These are phyloP conservation scores for Oryza officinalis DNA, from an alignment of 176 grass and related monocot species.

Conservation along the genomic window DNA sequence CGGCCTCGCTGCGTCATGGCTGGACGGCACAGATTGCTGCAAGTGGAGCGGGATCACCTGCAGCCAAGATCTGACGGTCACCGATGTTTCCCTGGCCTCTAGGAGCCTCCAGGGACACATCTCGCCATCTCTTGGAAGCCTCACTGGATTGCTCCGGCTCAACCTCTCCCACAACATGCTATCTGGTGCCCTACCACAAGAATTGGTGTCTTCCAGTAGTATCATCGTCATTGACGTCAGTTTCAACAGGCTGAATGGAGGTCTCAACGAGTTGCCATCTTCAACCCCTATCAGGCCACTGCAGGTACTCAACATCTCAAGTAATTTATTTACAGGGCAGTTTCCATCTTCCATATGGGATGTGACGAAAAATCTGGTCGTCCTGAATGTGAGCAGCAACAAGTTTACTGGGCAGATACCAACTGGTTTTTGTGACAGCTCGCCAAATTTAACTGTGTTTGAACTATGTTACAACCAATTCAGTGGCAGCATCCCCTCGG, in stretches of 20 bases:
- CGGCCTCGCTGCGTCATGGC: conserved; percentile 6
- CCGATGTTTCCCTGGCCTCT: neutral
- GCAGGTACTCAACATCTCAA: conserved; percentile 34
- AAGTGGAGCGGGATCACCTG: conserved; percentile 40
- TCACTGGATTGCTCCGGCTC: conserved; percentile 8
- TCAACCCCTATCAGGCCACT: neutral
- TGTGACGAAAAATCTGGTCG: neutral
- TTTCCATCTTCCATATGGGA: neutral
- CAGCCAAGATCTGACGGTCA: neutral
- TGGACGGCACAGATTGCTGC: conserved; percentile 27
- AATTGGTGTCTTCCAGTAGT: neutral
- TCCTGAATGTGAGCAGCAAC: conserved; percentile 35
- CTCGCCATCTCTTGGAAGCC: neutral
- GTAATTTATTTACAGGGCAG: conserved; percentile 3
- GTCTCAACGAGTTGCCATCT: neutral
- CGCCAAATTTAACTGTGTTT: neutral
- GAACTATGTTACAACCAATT: conserved; percentile 18
- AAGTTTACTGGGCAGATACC: conserved; percentile 28
- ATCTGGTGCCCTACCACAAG: neutral
- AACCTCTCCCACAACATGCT: conserved; percentile 35
- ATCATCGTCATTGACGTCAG: conserved; percentile 25
- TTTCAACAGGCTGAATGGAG: neutral
- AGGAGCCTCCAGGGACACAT: conserved; percentile 14
- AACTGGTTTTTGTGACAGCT: neutral
- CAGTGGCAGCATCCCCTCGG: neutral